Evolutionary conservation across 2,329 filamentous ascomycete genomes (phyloP).

Genomic region (Fusarium longipes): DNA sequence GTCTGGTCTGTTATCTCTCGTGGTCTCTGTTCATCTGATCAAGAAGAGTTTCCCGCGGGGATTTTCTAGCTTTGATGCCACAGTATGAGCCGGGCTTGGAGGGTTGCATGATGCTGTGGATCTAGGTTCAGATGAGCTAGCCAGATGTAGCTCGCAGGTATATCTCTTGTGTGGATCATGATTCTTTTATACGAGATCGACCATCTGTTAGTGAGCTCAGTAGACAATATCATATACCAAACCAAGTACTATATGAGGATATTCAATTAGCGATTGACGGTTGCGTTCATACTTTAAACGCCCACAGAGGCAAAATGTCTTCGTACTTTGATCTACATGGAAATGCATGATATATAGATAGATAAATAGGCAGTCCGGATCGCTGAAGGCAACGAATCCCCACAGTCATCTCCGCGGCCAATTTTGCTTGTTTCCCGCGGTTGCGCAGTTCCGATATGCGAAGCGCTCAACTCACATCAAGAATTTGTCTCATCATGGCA

Average conservation of each 20-base stretch:
- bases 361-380: neutral
- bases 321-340: neutral
- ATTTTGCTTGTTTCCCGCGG: constrained; percentile 19
- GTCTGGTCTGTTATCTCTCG: constrained; percentile 6
- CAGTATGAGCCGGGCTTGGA: neutral
- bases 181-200: neutral
- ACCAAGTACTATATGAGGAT: neutral
- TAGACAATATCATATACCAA: neutral
- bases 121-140: neutral
- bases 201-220: too few relatives aligned
- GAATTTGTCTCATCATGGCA: neutral
- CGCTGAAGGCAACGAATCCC: neutral
- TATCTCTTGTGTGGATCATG: neutral
- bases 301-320: neutral
- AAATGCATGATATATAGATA: neutral
- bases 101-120: neutral
- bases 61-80: neutral
- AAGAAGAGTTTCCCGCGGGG: constrained; percentile 21
- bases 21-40: constrained; percentile 4
- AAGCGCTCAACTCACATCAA: neutral
- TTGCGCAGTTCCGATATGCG: neutral
- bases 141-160: neutral
- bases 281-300: too few relatives aligned
- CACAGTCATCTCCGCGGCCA: constrained; percentile 12
- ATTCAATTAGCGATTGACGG: too few relatives aligned